phyloP scores from a whole-genome alignment of 805 yeast genomes.

The Schwanniomyces pseudopolymorphus region DNA sequence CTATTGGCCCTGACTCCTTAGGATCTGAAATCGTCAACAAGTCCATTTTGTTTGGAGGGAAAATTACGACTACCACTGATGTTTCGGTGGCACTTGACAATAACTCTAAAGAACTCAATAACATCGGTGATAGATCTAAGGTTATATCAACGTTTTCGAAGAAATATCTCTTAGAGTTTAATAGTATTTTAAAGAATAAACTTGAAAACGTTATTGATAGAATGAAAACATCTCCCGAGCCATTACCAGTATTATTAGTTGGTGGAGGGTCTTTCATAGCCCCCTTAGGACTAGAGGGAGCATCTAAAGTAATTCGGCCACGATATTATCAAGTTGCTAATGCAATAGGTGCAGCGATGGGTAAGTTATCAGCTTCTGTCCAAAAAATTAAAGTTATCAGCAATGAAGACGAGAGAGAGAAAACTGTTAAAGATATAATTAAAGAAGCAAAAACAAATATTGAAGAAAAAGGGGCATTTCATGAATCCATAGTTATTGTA shows the following conservation, averaged over 20 bases:
- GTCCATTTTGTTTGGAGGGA: too few species aligned
- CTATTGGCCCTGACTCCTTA: too few species aligned
- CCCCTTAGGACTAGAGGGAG: slow-evolving; percentile 41
- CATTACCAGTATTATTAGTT: slow-evolving; percentile 43
- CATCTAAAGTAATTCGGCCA: slow-evolving; percentile 42
- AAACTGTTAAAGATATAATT: slow-evolving; percentile 13
- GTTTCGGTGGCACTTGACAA: too few species aligned
- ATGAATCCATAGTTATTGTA: slow-evolving; percentile 20
- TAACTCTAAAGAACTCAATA: too few species aligned
- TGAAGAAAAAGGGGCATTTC: slow-evolving; percentile 22
- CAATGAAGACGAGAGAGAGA: slow-evolving; percentile 8
- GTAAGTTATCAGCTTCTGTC: slow-evolving; percentile 38
- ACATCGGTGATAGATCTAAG: too few species aligned
- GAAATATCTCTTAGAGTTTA: too few species aligned
- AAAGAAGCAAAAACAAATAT: slow-evolving; percentile 12
- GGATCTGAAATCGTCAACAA: too few species aligned
- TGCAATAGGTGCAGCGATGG: slow-evolving; percentile 33
- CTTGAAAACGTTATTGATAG: slow-evolving; percentile 43
- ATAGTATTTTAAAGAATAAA: slow-evolving; percentile 20
- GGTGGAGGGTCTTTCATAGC: slow-evolving; percentile 50
- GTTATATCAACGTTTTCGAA: too few species aligned
- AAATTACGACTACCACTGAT: too few species aligned
- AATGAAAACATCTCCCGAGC: slow-evolving; percentile 46
- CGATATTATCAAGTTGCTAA: slow-evolving; percentile 45
- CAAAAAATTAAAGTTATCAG: slow-evolving; percentile 14